A percentile compares a stretch with the other conserved stretches of the same genome.
Evolutionary conservation across 352 stramenopile genomes (phyloP).

Genomic region (Globisporangium yorkense): DNA sequence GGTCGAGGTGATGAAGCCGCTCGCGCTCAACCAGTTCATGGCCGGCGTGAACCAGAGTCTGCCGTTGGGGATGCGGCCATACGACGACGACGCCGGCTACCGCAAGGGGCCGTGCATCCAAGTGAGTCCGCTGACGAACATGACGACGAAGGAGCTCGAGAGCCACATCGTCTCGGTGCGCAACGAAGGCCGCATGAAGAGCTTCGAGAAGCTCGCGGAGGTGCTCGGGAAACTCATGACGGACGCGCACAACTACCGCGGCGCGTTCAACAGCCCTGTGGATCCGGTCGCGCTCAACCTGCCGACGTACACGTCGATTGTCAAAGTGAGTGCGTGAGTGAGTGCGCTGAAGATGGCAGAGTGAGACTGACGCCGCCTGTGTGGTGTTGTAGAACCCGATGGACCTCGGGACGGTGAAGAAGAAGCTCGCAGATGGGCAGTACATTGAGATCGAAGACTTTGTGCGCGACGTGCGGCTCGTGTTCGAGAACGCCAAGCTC

Average conservation of each 20-base stretch:
- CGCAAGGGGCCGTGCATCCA: constrained; percentile 9
- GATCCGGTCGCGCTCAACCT: constrained; percentile 63
- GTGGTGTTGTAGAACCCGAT: constrained; percentile 59
- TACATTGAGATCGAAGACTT: constrained; percentile 88
- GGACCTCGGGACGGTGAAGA: constrained; percentile 89
- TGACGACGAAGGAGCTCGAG: constrained; percentile 50
- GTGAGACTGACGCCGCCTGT: neutral
- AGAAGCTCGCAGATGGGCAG: constrained; percentile 64
- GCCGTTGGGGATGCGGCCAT: constrained; percentile 27
- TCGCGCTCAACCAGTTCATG: constrained; percentile 16
- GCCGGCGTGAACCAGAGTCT: constrained; percentile 53
- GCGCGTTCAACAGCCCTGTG: constrained; percentile 72
- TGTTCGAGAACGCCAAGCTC: constrained; percentile 88
- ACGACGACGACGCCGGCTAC: constrained; percentile 5
- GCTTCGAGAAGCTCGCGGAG: constrained; percentile 57
- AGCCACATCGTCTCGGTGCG: constrained; percentile 65
- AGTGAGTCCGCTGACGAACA: constrained; percentile 51
- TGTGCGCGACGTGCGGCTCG: constrained; percentile 66
- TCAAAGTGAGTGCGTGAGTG: constrained; percentile 28
- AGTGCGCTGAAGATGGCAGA: neutral
- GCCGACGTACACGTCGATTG: constrained; percentile 61
- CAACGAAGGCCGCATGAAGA: constrained; percentile 50
- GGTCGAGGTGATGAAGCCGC: constrained; percentile 10
- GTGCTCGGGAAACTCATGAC: constrained; percentile 72
- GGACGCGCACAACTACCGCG: constrained; percentile 61